These are phyloP conservation scores for Lecanicillium sp. DNA, from an alignment of 2,329 filamentous ascomycete genomes.

Conservation along the genomic window DNA sequence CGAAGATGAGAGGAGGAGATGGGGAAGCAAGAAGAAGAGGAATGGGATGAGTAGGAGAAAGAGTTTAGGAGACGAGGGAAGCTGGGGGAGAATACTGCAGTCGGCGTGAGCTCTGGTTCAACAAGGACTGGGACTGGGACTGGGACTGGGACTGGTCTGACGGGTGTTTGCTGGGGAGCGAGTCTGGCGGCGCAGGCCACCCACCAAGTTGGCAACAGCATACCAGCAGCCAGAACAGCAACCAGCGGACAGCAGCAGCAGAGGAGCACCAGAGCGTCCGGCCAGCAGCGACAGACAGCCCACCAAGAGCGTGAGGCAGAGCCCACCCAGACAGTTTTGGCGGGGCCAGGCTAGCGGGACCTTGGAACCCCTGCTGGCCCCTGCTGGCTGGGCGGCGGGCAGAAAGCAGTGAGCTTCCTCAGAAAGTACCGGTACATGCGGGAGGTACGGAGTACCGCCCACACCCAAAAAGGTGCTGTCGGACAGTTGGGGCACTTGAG, in stretches of 20 bases:
- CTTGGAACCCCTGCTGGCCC: slow-evolving; percentile 9
- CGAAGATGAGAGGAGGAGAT: slow-evolving; percentile 15
- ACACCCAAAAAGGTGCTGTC: too few relatives aligned
- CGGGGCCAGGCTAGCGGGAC: slow-evolving; percentile 1
- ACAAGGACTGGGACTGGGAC: not conserved
- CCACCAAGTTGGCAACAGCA: not conserved
- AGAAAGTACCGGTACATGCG: too few relatives aligned
- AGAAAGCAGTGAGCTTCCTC: too few relatives aligned
- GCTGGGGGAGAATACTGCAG: slow-evolving; percentile 11
- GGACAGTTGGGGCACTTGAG: slow-evolving; percentile 1
- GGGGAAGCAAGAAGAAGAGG: slow-evolving; percentile 16
- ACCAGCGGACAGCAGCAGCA: not conserved
- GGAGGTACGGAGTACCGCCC: too few relatives aligned
- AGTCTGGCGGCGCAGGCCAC: slow-evolving; percentile 2
- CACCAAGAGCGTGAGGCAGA: slow-evolving; percentile 2
- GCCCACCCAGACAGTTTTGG: slow-evolving; percentile 4
- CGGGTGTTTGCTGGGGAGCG: slow-evolving; percentile 12
- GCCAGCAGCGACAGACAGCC: not conserved
- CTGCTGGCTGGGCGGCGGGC: not conserved
- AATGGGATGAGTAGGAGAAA: slow-evolving; percentile 11
- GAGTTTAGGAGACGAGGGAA: slow-evolving; percentile 10
- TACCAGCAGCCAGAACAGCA: too few relatives aligned
- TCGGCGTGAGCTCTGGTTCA: slow-evolving; percentile 9
- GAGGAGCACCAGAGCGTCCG: not conserved
- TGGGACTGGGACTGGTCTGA: not conserved